Evolutionary conservation across 73 alveolate genomes (phyloP).

Genomic region (Paramecium primaurelia): DNA sequence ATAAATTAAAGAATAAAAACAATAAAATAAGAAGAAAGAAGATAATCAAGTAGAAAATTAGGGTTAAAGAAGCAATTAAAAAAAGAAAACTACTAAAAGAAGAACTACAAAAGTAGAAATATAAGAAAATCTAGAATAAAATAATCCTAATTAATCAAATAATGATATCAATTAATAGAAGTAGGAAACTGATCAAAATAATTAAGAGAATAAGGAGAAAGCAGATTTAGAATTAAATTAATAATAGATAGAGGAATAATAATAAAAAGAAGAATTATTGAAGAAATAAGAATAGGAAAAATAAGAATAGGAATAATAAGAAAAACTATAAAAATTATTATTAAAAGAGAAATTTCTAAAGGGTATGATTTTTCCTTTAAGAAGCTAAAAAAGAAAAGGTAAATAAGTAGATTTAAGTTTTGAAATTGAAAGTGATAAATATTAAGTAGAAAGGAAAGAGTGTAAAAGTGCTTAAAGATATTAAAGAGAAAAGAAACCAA

Average conservation of each 20-base stretch:
- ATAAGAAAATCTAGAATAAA: background rate
- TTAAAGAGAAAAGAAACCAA: background rate
- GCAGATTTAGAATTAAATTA: background rate
- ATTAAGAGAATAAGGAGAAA: background rate
- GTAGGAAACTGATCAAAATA: background rate
- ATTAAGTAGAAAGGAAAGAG: background rate
- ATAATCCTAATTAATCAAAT: background rate
- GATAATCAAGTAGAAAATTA: background rate
- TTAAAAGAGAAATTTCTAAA: background rate
- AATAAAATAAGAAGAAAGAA: background rate
- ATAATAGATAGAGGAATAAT: background rate
- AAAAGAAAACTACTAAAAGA: background rate
- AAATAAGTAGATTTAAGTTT: background rate
- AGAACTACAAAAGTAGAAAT: background rate
- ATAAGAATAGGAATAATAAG: background rate
- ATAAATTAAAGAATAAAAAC: too few species aligned
- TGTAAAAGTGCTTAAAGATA: background rate
- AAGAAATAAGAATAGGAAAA: background rate
- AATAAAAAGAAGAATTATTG: background rate
- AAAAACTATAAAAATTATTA: background rate
- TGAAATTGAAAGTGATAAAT: background rate
- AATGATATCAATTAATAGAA: background rate
- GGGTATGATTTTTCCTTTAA: background rate
- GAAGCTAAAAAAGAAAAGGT: background rate
- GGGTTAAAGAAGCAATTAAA: background rate